Percentiles rank a stretch among this genome's conserved stretches.
Conservation (phyloP, 345 rosid genomes). For the Microcos paniculata region DNA sequence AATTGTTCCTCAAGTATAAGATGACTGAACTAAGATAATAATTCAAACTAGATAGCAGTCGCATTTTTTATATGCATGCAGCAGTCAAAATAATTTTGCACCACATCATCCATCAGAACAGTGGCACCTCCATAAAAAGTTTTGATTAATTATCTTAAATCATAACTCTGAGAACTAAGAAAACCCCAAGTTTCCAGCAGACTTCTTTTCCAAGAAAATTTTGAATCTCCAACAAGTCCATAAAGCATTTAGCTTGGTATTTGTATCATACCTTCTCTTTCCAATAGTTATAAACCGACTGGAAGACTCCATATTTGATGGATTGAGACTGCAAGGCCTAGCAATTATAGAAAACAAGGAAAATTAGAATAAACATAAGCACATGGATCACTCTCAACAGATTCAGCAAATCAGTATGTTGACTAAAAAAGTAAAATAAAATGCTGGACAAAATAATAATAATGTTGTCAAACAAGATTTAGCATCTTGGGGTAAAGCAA, state of each 20-base stretch:
- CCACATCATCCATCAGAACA: neutral
- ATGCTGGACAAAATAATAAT: neutral
- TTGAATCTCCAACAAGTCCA: slow-evolving; percentile 10
- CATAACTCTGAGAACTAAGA: neutral
- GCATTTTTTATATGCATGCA: neutral
- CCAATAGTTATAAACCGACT: slow-evolving; percentile 84
- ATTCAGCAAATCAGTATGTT: neutral
- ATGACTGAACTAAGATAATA: slow-evolving; percentile 10
- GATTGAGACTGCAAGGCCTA: slow-evolving; percentile 79
- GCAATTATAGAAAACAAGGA: slow-evolving; percentile 20
- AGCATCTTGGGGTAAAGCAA: neutral
- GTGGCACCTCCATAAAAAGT: neutral
- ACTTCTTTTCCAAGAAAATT: neutral
- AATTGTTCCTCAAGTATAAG: neutral
- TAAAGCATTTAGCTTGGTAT: neutral
- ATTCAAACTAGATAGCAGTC: neutral
- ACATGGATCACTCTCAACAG: neutral
- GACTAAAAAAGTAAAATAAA: slow-evolving; percentile 4
- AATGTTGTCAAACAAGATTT: neutral
- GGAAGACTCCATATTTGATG: slow-evolving; percentile 59
- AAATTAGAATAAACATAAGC: neutral
- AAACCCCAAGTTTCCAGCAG: neutral
- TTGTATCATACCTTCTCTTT: slow-evolving; percentile 70
- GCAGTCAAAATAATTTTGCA: neutral
- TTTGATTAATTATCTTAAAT: neutral